phyloP scores from a whole-genome alignment of 2,329 filamentous ascomycete species.

The Rhinocladiella mackenziei region DNA sequence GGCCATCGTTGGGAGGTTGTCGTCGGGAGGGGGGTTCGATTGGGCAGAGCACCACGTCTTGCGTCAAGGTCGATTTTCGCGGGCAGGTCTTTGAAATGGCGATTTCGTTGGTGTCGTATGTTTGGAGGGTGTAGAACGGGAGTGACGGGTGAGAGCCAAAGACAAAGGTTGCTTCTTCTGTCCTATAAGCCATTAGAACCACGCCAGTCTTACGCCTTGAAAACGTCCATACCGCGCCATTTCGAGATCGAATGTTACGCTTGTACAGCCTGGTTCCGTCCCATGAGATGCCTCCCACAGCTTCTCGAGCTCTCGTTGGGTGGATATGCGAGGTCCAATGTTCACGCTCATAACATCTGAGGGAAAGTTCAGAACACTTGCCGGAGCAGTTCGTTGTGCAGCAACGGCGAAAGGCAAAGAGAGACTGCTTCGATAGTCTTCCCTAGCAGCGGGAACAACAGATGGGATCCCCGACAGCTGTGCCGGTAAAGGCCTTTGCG shows the following conservation, averaged over 20 bases:
- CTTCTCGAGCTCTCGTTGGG: conserved; percentile 38
- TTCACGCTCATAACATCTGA: conserved; percentile 35
- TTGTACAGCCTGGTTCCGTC: conserved; percentile 34
- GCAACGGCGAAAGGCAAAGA: conserved; percentile 36
- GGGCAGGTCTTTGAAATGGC: conserved; percentile 43
- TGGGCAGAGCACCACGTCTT: conserved; percentile 43
- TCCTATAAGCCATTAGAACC: conserved; percentile 33
- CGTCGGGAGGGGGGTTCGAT: conserved; percentile 40
- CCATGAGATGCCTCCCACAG: conserved; percentile 48
- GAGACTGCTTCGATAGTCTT: conserved; percentile 33
- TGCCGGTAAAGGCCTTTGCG: conserved; percentile 28
- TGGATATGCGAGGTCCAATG: conserved; percentile 37
- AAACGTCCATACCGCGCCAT: conserved; percentile 42
- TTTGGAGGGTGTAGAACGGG: conserved; percentile 46
- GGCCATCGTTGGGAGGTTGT: conserved; percentile 40
- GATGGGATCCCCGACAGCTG: conserved; percentile 12
- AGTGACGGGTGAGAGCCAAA: conserved; percentile 40
- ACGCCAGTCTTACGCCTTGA: no score
- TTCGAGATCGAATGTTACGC: conserved; percentile 39
- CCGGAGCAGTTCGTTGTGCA: conserved; percentile 41
- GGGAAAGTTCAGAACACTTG: conserved; percentile 42
- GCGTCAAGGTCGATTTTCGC: conserved; percentile 37
- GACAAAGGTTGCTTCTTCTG: conserved; percentile 40
- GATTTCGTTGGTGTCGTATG: conserved; percentile 42
- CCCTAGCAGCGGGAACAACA: conserved; percentile 20